Evolutionary conservation across 2,329 filamentous ascomycete genomes (phyloP).

Genomic region (Leptographium galeiforme): DNA sequence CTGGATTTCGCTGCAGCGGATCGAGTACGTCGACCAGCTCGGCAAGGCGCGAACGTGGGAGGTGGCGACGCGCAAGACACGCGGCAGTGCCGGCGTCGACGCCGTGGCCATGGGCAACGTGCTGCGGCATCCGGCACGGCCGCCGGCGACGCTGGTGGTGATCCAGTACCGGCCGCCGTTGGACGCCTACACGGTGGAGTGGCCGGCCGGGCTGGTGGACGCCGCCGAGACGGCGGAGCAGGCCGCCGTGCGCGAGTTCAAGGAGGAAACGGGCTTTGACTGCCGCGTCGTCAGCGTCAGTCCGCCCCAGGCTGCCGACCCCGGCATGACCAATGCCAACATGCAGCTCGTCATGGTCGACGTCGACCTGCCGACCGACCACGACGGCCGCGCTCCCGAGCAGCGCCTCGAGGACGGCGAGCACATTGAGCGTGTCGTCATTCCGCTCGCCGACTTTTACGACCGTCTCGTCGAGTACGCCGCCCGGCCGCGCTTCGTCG

Average conservation of each 20-base stretch:
- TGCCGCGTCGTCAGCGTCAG: conserved; percentile 33
- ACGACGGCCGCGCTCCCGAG: conserved; percentile 34
- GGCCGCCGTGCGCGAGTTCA: conserved; percentile 38
- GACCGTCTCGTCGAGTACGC: conserved; percentile 34
- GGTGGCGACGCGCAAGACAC: conserved; percentile 43
- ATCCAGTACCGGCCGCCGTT: conserved; percentile 21
- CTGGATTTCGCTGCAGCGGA: conserved; percentile 42
- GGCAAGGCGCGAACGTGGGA: conserved; percentile 45
- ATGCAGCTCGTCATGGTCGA: conserved; percentile 49
- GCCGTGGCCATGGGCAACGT: conserved; percentile 51
- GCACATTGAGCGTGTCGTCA: conserved; percentile 45
- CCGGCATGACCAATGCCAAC: conserved; percentile 45
- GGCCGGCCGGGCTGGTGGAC: conserved; percentile 41
- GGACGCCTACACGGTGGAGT: conserved; percentile 37
- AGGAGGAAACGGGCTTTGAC: conserved; percentile 43
- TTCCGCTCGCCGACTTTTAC: conserved; percentile 43
- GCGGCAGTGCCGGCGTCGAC: conserved; percentile 40
- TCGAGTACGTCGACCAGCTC: conserved; percentile 43
- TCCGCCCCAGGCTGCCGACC: conserved; percentile 42
- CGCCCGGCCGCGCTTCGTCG: conserved; percentile 33
- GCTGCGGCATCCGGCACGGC: conserved; percentile 30
- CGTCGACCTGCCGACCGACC: conserved; percentile 35
- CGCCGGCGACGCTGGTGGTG: conserved; percentile 23
- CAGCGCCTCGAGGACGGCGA: conserved; percentile 48
- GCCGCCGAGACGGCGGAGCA: conserved; percentile 35